Conservation (phyloP, 179 eudicot genomes). For the Actinidia polygama region DNA sequence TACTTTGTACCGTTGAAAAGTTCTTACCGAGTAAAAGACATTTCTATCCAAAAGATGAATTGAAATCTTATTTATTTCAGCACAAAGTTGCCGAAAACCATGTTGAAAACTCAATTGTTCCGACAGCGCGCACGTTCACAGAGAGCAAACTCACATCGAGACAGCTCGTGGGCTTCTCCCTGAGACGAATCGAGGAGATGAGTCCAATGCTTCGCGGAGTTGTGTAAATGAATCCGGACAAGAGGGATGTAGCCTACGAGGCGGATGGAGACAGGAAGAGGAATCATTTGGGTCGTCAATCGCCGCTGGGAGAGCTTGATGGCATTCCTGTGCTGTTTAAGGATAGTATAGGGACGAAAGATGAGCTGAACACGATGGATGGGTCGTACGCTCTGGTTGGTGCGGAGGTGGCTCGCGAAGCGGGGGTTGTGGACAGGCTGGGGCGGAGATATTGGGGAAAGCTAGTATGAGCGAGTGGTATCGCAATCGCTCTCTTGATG, state of each 20-base stretch:
- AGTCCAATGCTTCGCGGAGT: slow-evolving; percentile 19
- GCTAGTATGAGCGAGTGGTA: slow-evolving; percentile 20
- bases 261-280: slow-evolving; percentile 19
- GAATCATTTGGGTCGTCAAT: background rate
- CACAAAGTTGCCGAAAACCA: too few relatives aligned
- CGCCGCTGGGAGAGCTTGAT: slow-evolving; percentile 18
- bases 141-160: slow-evolving; percentile 13
- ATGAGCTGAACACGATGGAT: slow-evolving; percentile 36
- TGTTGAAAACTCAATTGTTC: too few relatives aligned
- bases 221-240: slow-evolving; percentile 25
- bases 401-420: slow-evolving; percentile 37
- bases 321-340: slow-evolving; percentile 28
- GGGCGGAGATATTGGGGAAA: slow-evolving; percentile 15
- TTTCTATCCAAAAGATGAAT: too few relatives aligned
- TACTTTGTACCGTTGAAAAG: too few relatives aligned
- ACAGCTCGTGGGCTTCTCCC: slow-evolving; percentile 18
- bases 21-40: too few relatives aligned
- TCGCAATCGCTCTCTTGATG: background rate
- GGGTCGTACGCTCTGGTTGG: slow-evolving; percentile 70
- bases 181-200: slow-evolving; percentile 7
- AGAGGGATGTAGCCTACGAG: slow-evolving; percentile 7
- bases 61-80: too few relatives aligned
- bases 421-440: slow-evolving; percentile 21
- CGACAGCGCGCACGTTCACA: slow-evolving; percentile 13
- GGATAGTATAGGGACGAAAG: slow-evolving; percentile 17